These are phyloP conservation scores for Moniliophthora roreri DNA, from an alignment of 1,284 basidiomycete species.

Conservation along the genomic window DNA sequence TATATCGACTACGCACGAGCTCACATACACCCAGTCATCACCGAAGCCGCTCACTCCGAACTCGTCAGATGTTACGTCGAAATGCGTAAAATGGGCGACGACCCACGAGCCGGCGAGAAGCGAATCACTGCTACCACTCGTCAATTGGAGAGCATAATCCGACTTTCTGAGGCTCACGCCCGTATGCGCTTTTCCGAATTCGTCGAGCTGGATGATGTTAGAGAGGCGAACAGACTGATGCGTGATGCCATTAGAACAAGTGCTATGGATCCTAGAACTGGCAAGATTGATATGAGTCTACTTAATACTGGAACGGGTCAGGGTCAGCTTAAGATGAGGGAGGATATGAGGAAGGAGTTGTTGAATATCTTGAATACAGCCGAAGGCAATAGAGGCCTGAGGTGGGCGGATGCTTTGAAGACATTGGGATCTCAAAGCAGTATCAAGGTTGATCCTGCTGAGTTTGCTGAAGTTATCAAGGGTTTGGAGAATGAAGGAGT, in stretches of 20 bases:
- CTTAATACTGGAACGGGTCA: conserved; percentile 92
- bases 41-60: conserved; percentile 82
- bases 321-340: conserved; percentile 79
- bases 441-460: conserved; percentile 70
- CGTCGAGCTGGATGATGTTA: conserved; percentile 87
- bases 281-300: conserved; percentile 95
- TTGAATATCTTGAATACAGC: conserved; percentile 65
- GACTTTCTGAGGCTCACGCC: conserved; percentile 95
- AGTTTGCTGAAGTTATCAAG: conserved; percentile 83
- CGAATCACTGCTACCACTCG: conserved; percentile 98
- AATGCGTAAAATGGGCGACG: conserved; percentile 90
- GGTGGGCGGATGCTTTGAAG: conserved; percentile 79
- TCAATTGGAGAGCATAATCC: conserved; percentile 97
- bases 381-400: conserved; percentile 62
- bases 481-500: conserved; percentile 80
- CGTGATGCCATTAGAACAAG: conserved; percentile 92
- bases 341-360: conserved; percentile 83
- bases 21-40: conserved; percentile 88
- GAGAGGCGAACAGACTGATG: conserved; percentile 92
- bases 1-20: conserved; percentile 94
- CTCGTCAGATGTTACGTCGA: conserved; percentile 91
- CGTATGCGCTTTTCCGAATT: conserved; percentile 89
- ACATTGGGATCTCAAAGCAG: conserved; percentile 78
- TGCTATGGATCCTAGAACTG: conserved; percentile 93
- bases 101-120: conserved; percentile 85